Conservation (phyloP, 2,329 filamentous ascomycete species). For the Periconia digitata region DNA sequence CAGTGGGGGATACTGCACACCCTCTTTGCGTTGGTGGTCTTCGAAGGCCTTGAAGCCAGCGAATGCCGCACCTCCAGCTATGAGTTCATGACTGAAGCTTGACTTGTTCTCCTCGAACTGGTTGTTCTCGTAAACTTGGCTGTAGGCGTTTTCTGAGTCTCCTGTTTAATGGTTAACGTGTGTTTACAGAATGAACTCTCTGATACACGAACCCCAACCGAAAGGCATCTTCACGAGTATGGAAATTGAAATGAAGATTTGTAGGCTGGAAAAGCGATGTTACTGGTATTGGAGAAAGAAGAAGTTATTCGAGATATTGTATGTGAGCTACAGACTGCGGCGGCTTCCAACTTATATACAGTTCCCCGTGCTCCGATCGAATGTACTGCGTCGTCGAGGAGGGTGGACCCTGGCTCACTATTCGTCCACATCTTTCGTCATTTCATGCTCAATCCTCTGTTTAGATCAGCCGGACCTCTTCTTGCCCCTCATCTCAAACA, state of each 20-base stretch:
- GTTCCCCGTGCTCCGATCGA: background rate
- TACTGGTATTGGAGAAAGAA: too few species aligned
- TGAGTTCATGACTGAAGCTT: constrained; percentile 70
- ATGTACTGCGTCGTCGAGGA: background rate
- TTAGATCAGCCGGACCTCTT: constrained; percentile 1
- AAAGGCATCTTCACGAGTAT: constrained; percentile 44
- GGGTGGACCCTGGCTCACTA: background rate
- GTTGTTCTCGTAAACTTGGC: constrained; percentile 56
- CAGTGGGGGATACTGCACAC: constrained; percentile 44
- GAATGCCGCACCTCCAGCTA: constrained; percentile 76
- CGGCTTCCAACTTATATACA: background rate
- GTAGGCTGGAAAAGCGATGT: background rate
- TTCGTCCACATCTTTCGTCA: constrained; percentile 8
- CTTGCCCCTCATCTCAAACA: constrained; percentile 21
- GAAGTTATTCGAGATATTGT: too few species aligned
- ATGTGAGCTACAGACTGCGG: too few species aligned
- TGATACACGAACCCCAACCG: constrained; percentile 43
- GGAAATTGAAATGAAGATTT: background rate
- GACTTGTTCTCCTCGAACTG: constrained; percentile 57
- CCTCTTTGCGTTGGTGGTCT: constrained; percentile 70
- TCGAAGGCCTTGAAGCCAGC: constrained; percentile 80
- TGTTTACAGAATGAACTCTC: background rate
- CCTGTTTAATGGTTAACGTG: constrained; percentile 40
- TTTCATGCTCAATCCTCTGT: background rate
- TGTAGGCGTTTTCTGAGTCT: constrained; percentile 56